phyloP scores from a whole-genome alignment of 371 early-diverging fungal species.

The Rhizopus delemar region DNA sequence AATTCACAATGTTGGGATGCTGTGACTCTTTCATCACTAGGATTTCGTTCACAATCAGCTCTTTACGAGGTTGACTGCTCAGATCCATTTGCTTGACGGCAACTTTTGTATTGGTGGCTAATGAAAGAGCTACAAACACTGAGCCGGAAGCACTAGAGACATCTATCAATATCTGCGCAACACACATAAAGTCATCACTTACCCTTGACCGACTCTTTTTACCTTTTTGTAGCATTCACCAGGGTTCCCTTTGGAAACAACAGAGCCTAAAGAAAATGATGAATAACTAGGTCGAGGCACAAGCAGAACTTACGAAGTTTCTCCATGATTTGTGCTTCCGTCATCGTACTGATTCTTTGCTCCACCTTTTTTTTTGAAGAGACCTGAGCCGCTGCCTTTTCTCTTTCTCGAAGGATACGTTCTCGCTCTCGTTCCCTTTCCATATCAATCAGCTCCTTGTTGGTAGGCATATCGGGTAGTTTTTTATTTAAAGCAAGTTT shows the following conservation, averaged over 20 bases:
- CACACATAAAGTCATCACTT: slow-evolving; percentile 17
- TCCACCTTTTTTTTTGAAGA: slow-evolving; percentile 58
- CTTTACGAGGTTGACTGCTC: slow-evolving; percentile 88
- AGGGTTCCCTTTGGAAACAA: slow-evolving; percentile 90
- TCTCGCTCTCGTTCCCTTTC: slow-evolving; percentile 37
- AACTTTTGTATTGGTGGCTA: slow-evolving; percentile 72
- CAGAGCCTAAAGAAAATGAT: slow-evolving; percentile 31
- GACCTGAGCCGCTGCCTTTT: slow-evolving; percentile 41
- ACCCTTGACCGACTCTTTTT: slow-evolving; percentile 96
- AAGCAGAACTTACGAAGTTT: slow-evolving; percentile 58
- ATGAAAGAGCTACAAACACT: slow-evolving; percentile 83
- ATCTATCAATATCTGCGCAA: not conserved
- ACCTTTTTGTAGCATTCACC: slow-evolving; percentile 81
- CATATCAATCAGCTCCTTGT: slow-evolving; percentile 1
- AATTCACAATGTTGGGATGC: slow-evolving; percentile 96
- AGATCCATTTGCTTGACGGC: slow-evolving; percentile 98
- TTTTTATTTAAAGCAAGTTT: slow-evolving; percentile 1
- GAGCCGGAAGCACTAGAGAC: slow-evolving; percentile 90
- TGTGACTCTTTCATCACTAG: slow-evolving; percentile 92
- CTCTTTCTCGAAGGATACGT: slow-evolving; percentile 34
- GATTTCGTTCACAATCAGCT: slow-evolving; percentile 95
- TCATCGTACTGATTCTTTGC: slow-evolving; percentile 80
- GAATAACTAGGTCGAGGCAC: not conserved
- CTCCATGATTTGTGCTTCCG: slow-evolving; percentile 91
- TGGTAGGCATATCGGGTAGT: not conserved